Conservation (phyloP, 805 yeast genomes). For the Nakazawaea ambrosiae region DNA sequence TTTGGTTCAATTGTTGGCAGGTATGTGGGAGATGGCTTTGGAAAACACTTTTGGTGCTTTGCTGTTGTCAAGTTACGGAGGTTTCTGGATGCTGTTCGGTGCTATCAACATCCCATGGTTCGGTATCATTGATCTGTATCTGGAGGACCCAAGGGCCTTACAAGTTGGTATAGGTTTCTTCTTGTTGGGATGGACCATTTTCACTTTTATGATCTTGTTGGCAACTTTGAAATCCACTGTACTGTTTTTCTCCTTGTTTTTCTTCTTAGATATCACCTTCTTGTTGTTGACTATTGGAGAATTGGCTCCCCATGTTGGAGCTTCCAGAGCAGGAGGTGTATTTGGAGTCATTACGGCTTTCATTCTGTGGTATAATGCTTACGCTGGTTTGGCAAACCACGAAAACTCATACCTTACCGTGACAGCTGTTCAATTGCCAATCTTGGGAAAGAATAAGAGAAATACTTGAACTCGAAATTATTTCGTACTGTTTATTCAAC, state of each 20-base stretch:
- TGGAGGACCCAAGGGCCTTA: conserved; percentile 34
- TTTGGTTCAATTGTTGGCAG: conserved; percentile 61
- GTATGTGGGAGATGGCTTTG: conserved; percentile 68
- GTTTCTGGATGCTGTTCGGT: conserved; percentile 74
- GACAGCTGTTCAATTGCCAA: conserved; percentile 24
- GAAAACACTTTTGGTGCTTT: conserved; percentile 76
- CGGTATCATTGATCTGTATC: conserved; percentile 44
- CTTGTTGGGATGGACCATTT: conserved; percentile 57
- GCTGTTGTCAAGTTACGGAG: conserved; percentile 55
- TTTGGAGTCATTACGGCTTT: conserved; percentile 56
- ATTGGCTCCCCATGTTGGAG: conserved; percentile 34
- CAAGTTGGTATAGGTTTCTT: conserved; percentile 51
- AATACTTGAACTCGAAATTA: too few species aligned
- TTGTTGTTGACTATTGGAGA: conserved; percentile 42
- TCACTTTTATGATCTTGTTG: conserved; percentile 50
- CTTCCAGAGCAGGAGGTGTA: conserved; percentile 53
- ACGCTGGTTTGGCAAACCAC: conserved; percentile 58
- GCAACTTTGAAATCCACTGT: conserved; percentile 52
- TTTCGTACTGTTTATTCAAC: not conserved
- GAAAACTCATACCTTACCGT: conserved; percentile 54
- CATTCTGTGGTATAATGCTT: conserved; percentile 65
- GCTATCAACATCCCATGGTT: conserved; percentile 54
- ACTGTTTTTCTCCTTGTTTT: conserved; percentile 45
- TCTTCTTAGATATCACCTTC: conserved; percentile 47
- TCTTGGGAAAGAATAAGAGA: conserved; percentile 14